phyloP scores from a whole-genome alignment of 2,329 filamentous ascomycete species.

The Pyrenochaeta sp. region DNA sequence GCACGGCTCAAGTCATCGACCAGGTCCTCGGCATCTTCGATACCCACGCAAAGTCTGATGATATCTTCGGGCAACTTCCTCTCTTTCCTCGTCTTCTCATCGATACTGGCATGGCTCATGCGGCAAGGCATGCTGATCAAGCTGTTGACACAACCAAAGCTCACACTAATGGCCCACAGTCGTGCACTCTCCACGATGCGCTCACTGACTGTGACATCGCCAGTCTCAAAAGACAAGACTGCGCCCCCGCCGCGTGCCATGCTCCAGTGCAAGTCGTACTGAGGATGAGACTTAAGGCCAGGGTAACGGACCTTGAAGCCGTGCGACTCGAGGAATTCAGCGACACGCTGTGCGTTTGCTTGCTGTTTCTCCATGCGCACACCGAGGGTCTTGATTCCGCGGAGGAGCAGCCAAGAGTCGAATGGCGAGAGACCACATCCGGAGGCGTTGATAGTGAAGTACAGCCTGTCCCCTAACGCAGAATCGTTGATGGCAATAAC shows the following conservation, averaged over 20 bases:
- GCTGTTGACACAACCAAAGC: slow-evolving; percentile 97
- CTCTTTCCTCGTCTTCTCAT: slow-evolving; percentile 80
- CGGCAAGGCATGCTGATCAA: slow-evolving; percentile 99
- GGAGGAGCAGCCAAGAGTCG: slow-evolving; percentile 93
- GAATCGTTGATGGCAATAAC: slow-evolving; percentile 90
- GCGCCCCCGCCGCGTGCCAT: slow-evolving; percentile 94
- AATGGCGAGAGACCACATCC: slow-evolving; percentile 94
- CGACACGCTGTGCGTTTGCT: slow-evolving; percentile 86
- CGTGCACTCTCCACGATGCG: slow-evolving; percentile 92
- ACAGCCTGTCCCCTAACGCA: slow-evolving; percentile 84
- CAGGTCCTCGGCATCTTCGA: slow-evolving; percentile 89
- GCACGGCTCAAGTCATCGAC: slow-evolving; percentile 92
- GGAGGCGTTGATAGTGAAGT: slow-evolving; percentile 95
- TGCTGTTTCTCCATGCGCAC: slow-evolving; percentile 99
- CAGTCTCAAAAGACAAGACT: slow-evolving; percentile 95
- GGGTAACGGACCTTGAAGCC: slow-evolving; percentile 97
- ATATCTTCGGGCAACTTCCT: slow-evolving; percentile 92
- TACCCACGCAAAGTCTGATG: slow-evolving; percentile 93
- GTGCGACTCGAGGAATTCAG: slow-evolving; percentile 86
- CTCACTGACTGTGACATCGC: slow-evolving; percentile 81
- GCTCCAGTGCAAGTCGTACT: slow-evolving; percentile 94
- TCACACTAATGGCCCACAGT: slow-evolving; percentile 94
- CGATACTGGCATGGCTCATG: slow-evolving; percentile 99
- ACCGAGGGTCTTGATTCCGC: slow-evolving; percentile 93
- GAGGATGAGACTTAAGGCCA: slow-evolving; percentile 90